Evolutionary conservation across 2,329 filamentous ascomycete species (phyloP).

Genomic region (Ceratocystis ficicola): DNA sequence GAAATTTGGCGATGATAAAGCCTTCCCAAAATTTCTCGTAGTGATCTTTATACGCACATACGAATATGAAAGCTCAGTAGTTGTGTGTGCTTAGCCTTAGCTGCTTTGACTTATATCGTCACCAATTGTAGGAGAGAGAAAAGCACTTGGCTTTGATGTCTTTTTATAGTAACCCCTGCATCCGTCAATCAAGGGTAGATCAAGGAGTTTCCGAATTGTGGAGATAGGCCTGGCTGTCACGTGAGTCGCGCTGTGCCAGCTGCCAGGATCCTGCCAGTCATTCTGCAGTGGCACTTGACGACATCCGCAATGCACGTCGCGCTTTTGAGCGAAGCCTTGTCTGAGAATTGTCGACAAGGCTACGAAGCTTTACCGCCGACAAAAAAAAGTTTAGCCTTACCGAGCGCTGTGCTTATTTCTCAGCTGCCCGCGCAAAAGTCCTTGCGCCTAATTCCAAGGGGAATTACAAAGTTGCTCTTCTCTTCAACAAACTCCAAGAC

Average conservation of each 20-base stretch:
- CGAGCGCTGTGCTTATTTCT: background rate
- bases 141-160: background rate
- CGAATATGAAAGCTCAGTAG: too few relatives aligned
- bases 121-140: background rate
- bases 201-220: background rate
- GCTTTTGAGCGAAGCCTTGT: background rate
- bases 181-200: conserved; percentile 5
- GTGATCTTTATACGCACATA: too few relatives aligned
- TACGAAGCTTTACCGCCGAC: background rate
- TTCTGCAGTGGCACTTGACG: background rate
- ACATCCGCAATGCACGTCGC: background rate
- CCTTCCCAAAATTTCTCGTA: too few relatives aligned
- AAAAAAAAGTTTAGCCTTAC: background rate
- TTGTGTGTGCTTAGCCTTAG: background rate
- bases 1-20: too few relatives aligned
- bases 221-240: background rate
- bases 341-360: conserved; percentile 6
- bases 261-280: background rate
- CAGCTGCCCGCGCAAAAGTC: background rate
- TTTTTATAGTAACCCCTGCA: background rate
- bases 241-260: background rate
- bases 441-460: background rate
- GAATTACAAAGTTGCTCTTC: background rate
- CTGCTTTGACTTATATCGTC: background rate
- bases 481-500: too few relatives aligned